Evolutionary conservation across 768 basidiomycete genomes (phyloP), one percentile per base, ranked within the genome.

Genomic region (Lactifluus rugatus): DNA sequence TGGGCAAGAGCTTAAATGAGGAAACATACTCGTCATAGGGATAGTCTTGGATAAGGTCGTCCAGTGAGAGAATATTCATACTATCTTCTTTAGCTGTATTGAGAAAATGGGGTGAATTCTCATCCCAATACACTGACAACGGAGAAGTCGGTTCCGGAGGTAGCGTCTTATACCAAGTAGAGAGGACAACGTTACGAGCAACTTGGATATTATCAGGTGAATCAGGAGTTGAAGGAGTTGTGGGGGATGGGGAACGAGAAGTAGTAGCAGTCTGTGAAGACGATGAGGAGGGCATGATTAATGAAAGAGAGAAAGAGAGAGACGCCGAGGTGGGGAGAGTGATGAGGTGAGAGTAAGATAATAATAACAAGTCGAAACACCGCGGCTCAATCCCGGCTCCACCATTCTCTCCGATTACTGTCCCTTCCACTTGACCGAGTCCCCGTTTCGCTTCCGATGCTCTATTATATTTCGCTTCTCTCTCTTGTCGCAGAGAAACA

Each of bases 191-290:
- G 58, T 77, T 77, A 51, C 74, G 66, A 46, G 81, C 68, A 7
- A 76, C 72, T 55, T 80, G 77, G 0, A 76, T 67, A n/a, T 72
- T 70, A 66, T 87, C 83, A 14, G 78, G 78, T 0, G 81, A 71
- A 51, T 84, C 84, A 53, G 87, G 85, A 0, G 86, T 88, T 47
- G 75, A 72, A 6, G 87, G 87, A 0, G 86, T 85, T 44, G 73
- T 71, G 6, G 87, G 87, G 0, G 87, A 88, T 1, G 85, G 78
- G 4, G 87, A 87, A 46, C 87, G 83, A 54, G 87, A 86, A 66
- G 73, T 23, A 5, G 63, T 71, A 28, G 76, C 76, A 19, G 81
- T 75, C 42, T 77, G 71, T 13, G 83, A 78, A 65, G 83, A 79
- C 59, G 56, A 49, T 1, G 58, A 54, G 25, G 82, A 78, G 62